These are phyloP conservation scores for Quercus cerris DNA, from an alignment of 306 rosid species.

Conservation along the genomic window DNA sequence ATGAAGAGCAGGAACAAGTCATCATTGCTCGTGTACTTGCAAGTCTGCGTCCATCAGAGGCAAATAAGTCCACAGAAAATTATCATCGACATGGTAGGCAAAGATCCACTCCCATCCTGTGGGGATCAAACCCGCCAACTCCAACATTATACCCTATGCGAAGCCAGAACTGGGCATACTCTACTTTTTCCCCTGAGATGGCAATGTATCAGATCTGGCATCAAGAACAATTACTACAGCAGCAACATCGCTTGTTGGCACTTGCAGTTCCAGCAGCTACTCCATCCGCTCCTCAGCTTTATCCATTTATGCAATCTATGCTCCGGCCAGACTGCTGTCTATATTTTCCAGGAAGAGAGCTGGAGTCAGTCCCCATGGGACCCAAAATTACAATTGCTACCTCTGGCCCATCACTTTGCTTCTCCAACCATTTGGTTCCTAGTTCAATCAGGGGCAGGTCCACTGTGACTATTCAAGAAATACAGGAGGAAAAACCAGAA, in stretches of 20 bases:
- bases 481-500: slow-evolving; percentile 63
- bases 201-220: slow-evolving; percentile 74
- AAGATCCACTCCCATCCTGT: slow-evolving; percentile 26
- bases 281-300: slow-evolving; percentile 47
- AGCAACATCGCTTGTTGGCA: slow-evolving; percentile 47
- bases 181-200: slow-evolving; percentile 50
- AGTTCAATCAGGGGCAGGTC: slow-evolving; percentile 46
- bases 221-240: slow-evolving; percentile 62
- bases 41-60: slow-evolving; percentile 35
- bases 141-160: slow-evolving; percentile 37
- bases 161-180: slow-evolving; percentile 46
- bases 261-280: slow-evolving; percentile 50
- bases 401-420: slow-evolving; percentile 50
- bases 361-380: slow-evolving; percentile 42
- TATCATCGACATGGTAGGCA: slow-evolving; percentile 32
- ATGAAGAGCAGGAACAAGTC: slow-evolving; percentile 70
- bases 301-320: slow-evolving; percentile 64
- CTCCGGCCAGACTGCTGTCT: slow-evolving; percentile 51
- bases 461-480: slow-evolving; percentile 70
- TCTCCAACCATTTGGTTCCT: slow-evolving; percentile 43
- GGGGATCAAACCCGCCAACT: slow-evolving; percentile 32
- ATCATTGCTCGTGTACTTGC: slow-evolving; percentile 60
- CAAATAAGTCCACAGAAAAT: slow-evolving; percentile 25
- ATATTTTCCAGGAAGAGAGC: slow-evolving; percentile 51
- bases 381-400: slow-evolving; percentile 48